phyloP scores from a whole-genome alignment of 768 basidiomycete genomes.

The Tricholoma saponaceum region DNA sequence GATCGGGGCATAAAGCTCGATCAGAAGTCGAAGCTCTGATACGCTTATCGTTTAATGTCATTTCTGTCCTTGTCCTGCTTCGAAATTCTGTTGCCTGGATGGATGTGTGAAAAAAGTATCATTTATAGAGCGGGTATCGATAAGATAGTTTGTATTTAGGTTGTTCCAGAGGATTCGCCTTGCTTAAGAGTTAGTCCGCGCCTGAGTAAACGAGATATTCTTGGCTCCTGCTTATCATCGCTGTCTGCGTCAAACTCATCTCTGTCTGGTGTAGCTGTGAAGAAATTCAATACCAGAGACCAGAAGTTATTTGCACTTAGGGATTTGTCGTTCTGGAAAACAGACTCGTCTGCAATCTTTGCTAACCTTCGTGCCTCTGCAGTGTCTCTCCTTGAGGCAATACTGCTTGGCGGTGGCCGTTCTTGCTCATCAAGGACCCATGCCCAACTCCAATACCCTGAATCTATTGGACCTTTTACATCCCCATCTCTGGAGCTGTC shows the following conservation, averaged over 20 bases:
- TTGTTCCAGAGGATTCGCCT: not conserved
- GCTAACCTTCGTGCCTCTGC: slow-evolving; percentile 71
- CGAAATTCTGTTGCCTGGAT: not conserved
- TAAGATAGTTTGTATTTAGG: not conserved
- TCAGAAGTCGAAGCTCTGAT: slow-evolving; percentile 29
- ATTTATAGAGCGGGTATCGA: not conserved
- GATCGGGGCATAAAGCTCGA: slow-evolving; percentile 39
- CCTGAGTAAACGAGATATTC: not conserved
- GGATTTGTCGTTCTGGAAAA: slow-evolving; percentile 51
- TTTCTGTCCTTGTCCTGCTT: not conserved
- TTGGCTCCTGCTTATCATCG: not conserved
- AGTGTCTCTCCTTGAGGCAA: slow-evolving; percentile 87
- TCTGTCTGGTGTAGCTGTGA: slow-evolving; percentile 51
- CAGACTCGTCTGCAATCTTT: slow-evolving; percentile 65
- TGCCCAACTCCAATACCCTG: slow-evolving; percentile 71
- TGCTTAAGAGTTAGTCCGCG: not conserved
- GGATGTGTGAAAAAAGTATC: not conserved
- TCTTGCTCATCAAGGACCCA: slow-evolving; percentile 83
- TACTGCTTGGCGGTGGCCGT: slow-evolving; percentile 86
- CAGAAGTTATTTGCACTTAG: slow-evolving; percentile 73
- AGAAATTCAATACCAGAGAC: slow-evolving; percentile 59
- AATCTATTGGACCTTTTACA: slow-evolving; percentile 38
- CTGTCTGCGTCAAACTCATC: slow-evolving; percentile 6
- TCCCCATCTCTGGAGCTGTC: slow-evolving; percentile 13
- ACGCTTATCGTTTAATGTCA: not conserved